A percentile compares a stretch with the other conserved stretches of the same genome.
Evolutionary conservation across 2,329 filamentous ascomycete genomes (phyloP).

Genomic region (Elsinoe necatrix): DNA sequence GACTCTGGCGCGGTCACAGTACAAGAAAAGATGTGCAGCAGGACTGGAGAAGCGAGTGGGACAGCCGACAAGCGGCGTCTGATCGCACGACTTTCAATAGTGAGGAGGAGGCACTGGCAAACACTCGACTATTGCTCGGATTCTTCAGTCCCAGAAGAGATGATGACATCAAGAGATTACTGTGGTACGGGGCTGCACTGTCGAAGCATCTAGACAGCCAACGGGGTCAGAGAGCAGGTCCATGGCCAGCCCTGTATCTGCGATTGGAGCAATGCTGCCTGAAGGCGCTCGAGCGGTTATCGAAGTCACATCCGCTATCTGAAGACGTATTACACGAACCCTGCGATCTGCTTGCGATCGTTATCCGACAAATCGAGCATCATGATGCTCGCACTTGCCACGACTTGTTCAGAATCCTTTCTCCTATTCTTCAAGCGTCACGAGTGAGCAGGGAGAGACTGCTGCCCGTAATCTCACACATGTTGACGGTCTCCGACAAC

Average conservation of each 20-base stretch:
- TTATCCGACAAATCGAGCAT: background rate
- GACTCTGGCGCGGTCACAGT: slow-evolving; percentile 70
- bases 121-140: slow-evolving; percentile 36
- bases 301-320: background rate
- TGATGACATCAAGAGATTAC: slow-evolving; percentile 34
- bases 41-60: slow-evolving; percentile 53
- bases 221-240: slow-evolving; percentile 22
- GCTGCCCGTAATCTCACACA: slow-evolving; percentile 4
- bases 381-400: background rate
- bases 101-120: slow-evolving; percentile 32
- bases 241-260: slow-evolving; percentile 37
- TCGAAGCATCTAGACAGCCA: slow-evolving; percentile 24
- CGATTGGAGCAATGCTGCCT: slow-evolving; percentile 35
- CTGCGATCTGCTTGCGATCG: background rate
- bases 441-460: background rate
- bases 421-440: background rate
- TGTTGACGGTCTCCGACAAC: slow-evolving; percentile 21
- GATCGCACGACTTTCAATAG: slow-evolving; percentile 30
- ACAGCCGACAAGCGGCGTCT: slow-evolving; percentile 37
- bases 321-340: background rate
- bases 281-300: slow-evolving; percentile 21
- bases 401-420: background rate
- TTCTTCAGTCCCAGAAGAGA: slow-evolving; percentile 34
- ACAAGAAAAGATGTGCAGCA: slow-evolving; percentile 52
- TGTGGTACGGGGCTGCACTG: slow-evolving; percentile 34